Evolutionary conservation across 495 filamentous ascomycete species (phyloP).

Genomic region (Pseudoneurospora amorphoporcata): DNA sequence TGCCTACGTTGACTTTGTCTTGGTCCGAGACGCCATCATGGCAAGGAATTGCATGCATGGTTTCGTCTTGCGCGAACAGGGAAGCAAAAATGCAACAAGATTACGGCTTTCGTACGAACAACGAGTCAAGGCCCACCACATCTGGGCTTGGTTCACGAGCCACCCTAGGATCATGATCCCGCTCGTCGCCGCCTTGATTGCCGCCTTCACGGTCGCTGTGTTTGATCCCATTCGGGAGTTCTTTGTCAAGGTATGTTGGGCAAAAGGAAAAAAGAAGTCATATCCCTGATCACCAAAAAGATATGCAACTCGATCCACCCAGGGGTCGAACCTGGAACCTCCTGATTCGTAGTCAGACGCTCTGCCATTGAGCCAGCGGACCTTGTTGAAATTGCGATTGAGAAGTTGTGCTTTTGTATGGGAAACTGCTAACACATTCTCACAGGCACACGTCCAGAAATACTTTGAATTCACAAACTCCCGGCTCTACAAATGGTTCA

Average conservation of each 20-base stretch:
- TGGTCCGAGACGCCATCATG: constrained; percentile 64
- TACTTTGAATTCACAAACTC: constrained; percentile 63
- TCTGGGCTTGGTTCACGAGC: constrained; percentile 79
- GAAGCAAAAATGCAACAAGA: constrained; percentile 61
- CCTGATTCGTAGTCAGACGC: neutral
- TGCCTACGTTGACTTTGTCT: constrained; percentile 66
- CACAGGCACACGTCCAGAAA: constrained; percentile 61
- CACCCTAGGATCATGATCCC: constrained; percentile 89
- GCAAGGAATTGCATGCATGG: constrained; percentile 93
- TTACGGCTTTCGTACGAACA: constrained; percentile 76
- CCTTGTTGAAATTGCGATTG: neutral
- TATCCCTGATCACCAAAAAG: neutral
- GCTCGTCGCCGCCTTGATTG: constrained; percentile 63
- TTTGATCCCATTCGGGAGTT: constrained; percentile 91
- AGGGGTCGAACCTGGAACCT: neutral
- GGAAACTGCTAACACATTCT: neutral
- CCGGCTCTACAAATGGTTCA: constrained; percentile 66
- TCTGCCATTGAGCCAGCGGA: neutral
- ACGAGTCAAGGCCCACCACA: constrained; percentile 60
- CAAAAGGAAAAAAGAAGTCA: neutral
- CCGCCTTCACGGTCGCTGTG: constrained; percentile 75
- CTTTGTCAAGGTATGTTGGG: constrained; percentile 55
- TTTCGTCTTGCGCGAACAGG: constrained; percentile 56
- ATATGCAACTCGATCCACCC: neutral
- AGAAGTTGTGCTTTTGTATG: neutral